Conservation (phyloP, 2,329 filamentous ascomycete genomes). For the Colletotrichum spaethianum region DNA sequence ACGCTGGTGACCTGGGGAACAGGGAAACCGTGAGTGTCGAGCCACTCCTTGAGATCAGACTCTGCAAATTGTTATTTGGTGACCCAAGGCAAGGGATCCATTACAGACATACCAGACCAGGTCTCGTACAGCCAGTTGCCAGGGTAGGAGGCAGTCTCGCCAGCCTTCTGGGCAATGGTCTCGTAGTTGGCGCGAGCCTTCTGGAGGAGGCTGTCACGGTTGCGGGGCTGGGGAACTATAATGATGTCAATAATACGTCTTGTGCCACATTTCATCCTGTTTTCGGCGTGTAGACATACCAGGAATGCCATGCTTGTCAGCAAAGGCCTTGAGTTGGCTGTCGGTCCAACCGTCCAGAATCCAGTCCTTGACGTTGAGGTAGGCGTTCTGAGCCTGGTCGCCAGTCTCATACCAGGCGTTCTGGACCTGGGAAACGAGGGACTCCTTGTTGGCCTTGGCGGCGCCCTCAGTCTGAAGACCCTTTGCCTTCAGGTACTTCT, state of each 20-base stretch:
- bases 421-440: constrained; percentile 78
- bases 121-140: constrained; percentile 94
- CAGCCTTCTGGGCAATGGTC: constrained; percentile 77
- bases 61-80: constrained; percentile 58
- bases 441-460: constrained; percentile 78
- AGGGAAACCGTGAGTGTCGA: constrained; percentile 89
- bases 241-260: constrained; percentile 1
- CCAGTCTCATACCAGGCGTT: constrained; percentile 83
- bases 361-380: constrained; percentile 85
- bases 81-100: too few species aligned
- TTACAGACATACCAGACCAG: constrained; percentile 72
- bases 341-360: constrained; percentile 96
- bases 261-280: background rate
- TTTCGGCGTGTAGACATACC: constrained; percentile 55
- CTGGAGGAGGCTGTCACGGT: constrained; percentile 85
- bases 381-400: constrained; percentile 81
- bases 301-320: constrained; percentile 89
- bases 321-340: constrained; percentile 92
- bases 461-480: constrained; percentile 78
- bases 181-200: constrained; percentile 88
- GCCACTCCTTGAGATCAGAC: constrained; percentile 93
- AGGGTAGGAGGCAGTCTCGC: constrained; percentile 87
- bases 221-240: constrained; percentile 84
- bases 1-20: constrained; percentile 83
- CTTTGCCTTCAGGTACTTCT: constrained; percentile 77